These are phyloP conservation scores for Penicillium sp. DNA, from an alignment of 2,329 filamentous ascomycete genomes.

Conservation along the genomic window DNA sequence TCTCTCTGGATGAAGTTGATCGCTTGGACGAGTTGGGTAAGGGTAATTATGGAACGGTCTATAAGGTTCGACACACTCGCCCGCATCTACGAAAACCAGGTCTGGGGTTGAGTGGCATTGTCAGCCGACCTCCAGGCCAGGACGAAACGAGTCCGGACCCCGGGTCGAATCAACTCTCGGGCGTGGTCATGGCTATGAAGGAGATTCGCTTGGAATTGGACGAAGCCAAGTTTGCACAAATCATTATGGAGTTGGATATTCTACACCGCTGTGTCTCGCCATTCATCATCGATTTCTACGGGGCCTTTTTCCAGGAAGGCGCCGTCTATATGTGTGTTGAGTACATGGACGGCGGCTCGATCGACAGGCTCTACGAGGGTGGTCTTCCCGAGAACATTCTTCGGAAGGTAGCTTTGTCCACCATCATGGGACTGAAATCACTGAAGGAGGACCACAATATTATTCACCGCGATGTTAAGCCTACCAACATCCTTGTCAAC, in stretches of 20 bases:
- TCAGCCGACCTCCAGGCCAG: constrained; percentile 39
- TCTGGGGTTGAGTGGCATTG: constrained; percentile 59
- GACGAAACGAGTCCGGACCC: constrained; percentile 17
- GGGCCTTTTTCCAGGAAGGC: constrained; percentile 97
- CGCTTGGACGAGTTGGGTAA: constrained; percentile 91
- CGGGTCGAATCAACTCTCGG: constrained; percentile 42
- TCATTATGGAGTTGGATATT: constrained; percentile 96
- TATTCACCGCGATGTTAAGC: constrained; percentile 97
- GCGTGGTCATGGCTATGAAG: constrained; percentile 97
- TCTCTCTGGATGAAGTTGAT: constrained; percentile 93
- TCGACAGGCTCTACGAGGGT: constrained; percentile 90
- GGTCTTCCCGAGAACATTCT: constrained; percentile 87
- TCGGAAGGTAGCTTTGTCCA: constrained; percentile 84
- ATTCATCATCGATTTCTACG: constrained; percentile 98
- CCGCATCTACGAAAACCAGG: constrained; percentile 61
- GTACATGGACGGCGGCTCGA: constrained; percentile 97
- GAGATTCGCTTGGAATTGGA: constrained; percentile 94
- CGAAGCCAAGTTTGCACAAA: constrained; percentile 93
- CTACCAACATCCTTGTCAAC: constrained; percentile 96
- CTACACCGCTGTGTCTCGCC: constrained; percentile 91
- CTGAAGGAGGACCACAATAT: constrained; percentile 99
- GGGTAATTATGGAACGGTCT: constrained; percentile 97
- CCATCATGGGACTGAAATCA: constrained; percentile 84
- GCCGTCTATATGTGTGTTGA: constrained; percentile 99
- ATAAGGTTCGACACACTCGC: constrained; percentile 87